Conservation (phyloP, 768 basidiomycete species). For the Mycena polygramma region DNA sequence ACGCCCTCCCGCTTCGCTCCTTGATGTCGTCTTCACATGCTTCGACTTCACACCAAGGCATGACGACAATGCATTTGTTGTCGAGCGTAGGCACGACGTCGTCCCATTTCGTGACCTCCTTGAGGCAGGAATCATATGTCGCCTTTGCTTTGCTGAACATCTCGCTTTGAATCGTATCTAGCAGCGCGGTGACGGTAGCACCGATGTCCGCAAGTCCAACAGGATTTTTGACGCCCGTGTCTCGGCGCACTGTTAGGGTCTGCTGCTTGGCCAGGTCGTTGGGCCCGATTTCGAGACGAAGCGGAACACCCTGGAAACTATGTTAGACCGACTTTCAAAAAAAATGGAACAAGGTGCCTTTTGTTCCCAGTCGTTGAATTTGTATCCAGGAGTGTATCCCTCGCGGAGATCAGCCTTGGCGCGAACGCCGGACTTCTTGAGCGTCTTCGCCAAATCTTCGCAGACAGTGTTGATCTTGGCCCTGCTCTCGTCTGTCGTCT, state of each 20-base stretch:
- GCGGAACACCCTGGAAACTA: slow-evolving; percentile 85
- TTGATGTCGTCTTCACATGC: slow-evolving; percentile 98
- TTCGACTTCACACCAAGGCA: slow-evolving; percentile 97
- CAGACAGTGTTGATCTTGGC: slow-evolving; percentile 82
- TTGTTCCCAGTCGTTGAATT: slow-evolving; percentile 99
- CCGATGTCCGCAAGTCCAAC: slow-evolving; percentile 57
- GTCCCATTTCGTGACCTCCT: slow-evolving; percentile 88
- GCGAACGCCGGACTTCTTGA: slow-evolving; percentile 81
- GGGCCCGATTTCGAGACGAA: slow-evolving; percentile 97
- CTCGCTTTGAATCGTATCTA: slow-evolving; percentile 89
- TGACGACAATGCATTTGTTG: slow-evolving; percentile 85
- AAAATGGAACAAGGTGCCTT: slow-evolving; percentile 74
- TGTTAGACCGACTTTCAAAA: slow-evolving; percentile 9
- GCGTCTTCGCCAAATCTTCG: slow-evolving; percentile 77
- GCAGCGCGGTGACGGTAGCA: slow-evolving; percentile 69
- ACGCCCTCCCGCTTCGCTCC: slow-evolving; percentile 90
- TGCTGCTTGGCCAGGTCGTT: slow-evolving; percentile 88
- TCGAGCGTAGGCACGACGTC: slow-evolving; percentile 94
- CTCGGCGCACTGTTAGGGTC: slow-evolving; percentile 87
- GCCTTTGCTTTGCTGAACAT: slow-evolving; percentile 88
- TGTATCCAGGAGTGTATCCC: slow-evolving; percentile 97
- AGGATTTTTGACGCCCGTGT: slow-evolving; percentile 62
- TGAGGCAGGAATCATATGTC: slow-evolving; percentile 77
- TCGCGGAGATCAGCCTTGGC: slow-evolving; percentile 94
- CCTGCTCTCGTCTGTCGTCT: slow-evolving; percentile 77